A percentile compares a stretch with the other conserved stretches of the same genome.
Conservation (phyloP, 768 basidiomycete genomes). For the Suillus americanus region DNA sequence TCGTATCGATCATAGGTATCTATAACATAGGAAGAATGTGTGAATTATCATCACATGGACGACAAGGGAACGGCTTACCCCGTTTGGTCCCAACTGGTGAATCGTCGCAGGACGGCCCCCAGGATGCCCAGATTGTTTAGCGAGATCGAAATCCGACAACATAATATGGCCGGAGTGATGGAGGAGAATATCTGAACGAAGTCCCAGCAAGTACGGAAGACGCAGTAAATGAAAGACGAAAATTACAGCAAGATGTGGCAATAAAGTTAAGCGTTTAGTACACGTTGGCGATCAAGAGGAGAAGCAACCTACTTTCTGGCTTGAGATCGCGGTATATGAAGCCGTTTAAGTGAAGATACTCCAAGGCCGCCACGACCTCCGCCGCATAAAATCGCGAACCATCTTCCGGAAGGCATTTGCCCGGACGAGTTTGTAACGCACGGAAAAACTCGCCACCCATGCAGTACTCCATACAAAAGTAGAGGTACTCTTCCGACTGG, state of each 20-base stretch:
- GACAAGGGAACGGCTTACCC: conserved; percentile 51
- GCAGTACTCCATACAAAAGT: conserved; percentile 99
- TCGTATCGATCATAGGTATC: conserved; percentile 94
- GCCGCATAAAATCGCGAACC: conserved; percentile 97
- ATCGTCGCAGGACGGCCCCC: conserved; percentile 87
- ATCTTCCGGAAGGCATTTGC: conserved; percentile 96
- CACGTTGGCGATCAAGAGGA: conserved; percentile 6
- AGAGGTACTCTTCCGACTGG: conserved; percentile 96
- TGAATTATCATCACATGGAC: conserved; percentile 4
- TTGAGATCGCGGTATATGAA: conserved; percentile 99
- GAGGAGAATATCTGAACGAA: conserved; percentile 80
- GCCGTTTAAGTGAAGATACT: conserved; percentile 98
- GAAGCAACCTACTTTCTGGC: conserved; percentile 84
- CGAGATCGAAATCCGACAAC: conserved; percentile 98
- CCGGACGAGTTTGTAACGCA: conserved; percentile 91
- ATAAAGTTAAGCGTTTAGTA: conserved; percentile 11
- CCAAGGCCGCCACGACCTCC: conserved; percentile 95
- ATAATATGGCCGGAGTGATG: conserved; percentile 99
- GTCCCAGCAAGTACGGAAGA: conserved; percentile 10
- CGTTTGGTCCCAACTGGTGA: conserved; percentile 82
- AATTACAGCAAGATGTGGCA: conserved; percentile 6
- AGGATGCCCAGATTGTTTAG: conserved; percentile 88
- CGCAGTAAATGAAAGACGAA: background rate
- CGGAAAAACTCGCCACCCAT: conserved; percentile 99
- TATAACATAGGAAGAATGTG: conserved; percentile 32